Evolutionary conservation across 768 basidiomycete genomes (phyloP).

Genomic region (Rhodotorula babjevae): DNA sequence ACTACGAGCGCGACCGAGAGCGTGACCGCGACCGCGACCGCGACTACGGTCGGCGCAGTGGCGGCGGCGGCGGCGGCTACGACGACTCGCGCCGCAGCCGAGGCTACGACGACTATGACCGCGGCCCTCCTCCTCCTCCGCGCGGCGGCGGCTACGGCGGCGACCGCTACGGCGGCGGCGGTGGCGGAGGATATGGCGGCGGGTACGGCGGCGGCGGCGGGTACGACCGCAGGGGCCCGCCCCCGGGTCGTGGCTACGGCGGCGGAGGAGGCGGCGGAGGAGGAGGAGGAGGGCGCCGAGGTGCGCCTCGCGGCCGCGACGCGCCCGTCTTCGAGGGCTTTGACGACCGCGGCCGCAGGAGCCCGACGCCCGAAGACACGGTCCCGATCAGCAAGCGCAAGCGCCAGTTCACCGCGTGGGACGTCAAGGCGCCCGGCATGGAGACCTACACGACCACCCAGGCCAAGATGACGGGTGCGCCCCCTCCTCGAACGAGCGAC

Average conservation of each 20-base stretch:
- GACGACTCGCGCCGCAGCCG: slow-evolving; percentile 19
- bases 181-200: slow-evolving; percentile 19
- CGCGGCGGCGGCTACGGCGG: background rate
- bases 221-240: slow-evolving; percentile 3
- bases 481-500: background rate
- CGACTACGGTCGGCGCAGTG: background rate
- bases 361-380: slow-evolving; percentile 83
- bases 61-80: slow-evolving; percentile 20
- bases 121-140: background rate
- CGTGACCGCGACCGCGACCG: slow-evolving; percentile 35
- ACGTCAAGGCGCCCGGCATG: slow-evolving; percentile 90
- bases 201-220: too few species aligned
- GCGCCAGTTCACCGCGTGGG: slow-evolving; percentile 89
- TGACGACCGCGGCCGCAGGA: slow-evolving; percentile 72
- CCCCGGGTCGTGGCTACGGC: slow-evolving; percentile 8
- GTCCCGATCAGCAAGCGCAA: slow-evolving; percentile 77
- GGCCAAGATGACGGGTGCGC: slow-evolving; percentile 92
- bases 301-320: slow-evolving; percentile 52
- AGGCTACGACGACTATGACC: slow-evolving; percentile 30
- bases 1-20: slow-evolving; percentile 32
- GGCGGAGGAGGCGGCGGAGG: slow-evolving; percentile 35
- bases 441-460: slow-evolving; percentile 92
- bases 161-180: slow-evolving; percentile 10
- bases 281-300: slow-evolving; percentile 40
- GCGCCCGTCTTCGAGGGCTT: slow-evolving; percentile 54